Evolutionary conservation across 768 basidiomycete genomes (phyloP).

Genomic region (Piloderma croceum): DNA sequence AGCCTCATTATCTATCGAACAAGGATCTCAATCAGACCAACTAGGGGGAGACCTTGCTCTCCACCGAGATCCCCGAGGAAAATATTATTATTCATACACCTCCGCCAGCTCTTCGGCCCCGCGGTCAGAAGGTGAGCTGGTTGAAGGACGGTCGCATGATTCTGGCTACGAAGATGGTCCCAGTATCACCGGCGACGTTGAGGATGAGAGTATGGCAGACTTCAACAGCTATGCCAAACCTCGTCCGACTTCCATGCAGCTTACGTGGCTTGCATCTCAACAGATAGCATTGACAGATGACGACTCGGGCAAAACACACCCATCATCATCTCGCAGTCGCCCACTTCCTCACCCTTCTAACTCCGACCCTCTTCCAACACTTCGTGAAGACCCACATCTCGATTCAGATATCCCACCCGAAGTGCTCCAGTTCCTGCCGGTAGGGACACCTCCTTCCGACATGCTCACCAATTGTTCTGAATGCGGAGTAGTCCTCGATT

Average conservation of each 20-base stretch:
- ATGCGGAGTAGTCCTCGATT: slow-evolving; percentile 68
- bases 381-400: slow-evolving; percentile 17
- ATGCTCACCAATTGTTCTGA: slow-evolving; percentile 77
- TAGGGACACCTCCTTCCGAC: slow-evolving; percentile 47
- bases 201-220: slow-evolving; percentile 20
- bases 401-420: slow-evolving; percentile 42
- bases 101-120: slow-evolving; percentile 8
- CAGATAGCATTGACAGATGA: slow-evolving; percentile 29
- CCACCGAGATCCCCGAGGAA: slow-evolving; percentile 60
- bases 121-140: no score
- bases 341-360: slow-evolving; percentile 25
- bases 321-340: slow-evolving; percentile 20
- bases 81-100: slow-evolving; percentile 73
- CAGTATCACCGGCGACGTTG: slow-evolving; percentile 31
- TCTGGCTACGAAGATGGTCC: slow-evolving; percentile 49
- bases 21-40: slow-evolving; percentile 32
- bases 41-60: slow-evolving; percentile 61
- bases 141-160: slow-evolving; percentile 44
- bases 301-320: slow-evolving; percentile 17
- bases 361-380: slow-evolving; percentile 19
- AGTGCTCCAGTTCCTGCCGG: slow-evolving; percentile 45
- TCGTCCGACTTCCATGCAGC: slow-evolving; percentile 63
- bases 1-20: slow-evolving; percentile 34
- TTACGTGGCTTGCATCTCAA: slow-evolving; percentile 59
- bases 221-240: slow-evolving; percentile 28